A percentile compares a stretch with the other conserved stretches of the same genome.
Conservation (phyloP, 768 basidiomycete species). For the Panaeolus cyanescens region DNA sequence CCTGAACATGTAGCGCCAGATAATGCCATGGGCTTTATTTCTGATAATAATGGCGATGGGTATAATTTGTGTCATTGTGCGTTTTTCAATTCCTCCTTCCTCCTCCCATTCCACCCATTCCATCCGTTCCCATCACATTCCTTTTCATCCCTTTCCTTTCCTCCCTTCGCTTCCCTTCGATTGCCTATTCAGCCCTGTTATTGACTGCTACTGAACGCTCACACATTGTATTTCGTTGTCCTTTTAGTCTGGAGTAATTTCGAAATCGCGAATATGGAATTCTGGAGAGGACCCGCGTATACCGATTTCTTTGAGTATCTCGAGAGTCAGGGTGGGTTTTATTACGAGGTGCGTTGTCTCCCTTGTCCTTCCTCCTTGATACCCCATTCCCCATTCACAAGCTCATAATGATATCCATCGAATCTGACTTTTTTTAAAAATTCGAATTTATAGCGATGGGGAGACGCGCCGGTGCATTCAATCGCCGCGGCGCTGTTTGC, state of each 20-base stretch:
- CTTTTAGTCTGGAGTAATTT: slow-evolving; percentile 65
- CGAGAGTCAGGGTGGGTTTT: slow-evolving; percentile 66
- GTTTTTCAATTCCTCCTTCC: slow-evolving; percentile 27
- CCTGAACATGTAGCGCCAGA: slow-evolving; percentile 57
- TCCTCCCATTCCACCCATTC: too few relatives aligned
- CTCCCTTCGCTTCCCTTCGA: too few relatives aligned
- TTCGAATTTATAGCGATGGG: slow-evolving; percentile 61
- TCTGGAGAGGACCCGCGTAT: slow-evolving; percentile 69
- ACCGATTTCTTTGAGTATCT: slow-evolving; percentile 65
- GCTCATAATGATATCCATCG: not conserved
- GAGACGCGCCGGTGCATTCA: slow-evolving; percentile 86
- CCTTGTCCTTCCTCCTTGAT: not conserved
- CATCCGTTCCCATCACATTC: too few relatives aligned
- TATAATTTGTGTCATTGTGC: slow-evolving; percentile 82
- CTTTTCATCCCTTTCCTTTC: too few relatives aligned
- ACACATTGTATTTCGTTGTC: not conserved
- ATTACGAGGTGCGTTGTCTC: slow-evolving; percentile 56
- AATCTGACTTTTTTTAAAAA: not conserved
- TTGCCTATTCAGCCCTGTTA: too few relatives aligned
- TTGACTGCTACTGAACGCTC: too few relatives aligned
- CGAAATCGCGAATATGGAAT: slow-evolving; percentile 70
- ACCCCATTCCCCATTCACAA: not conserved
- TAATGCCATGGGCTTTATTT: slow-evolving; percentile 68
- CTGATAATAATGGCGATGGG: slow-evolving; percentile 62
- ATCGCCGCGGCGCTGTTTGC: slow-evolving; percentile 79